Evolutionary conservation across 352 stramenopile genomes (phyloP).

Genomic region (Phytophthora nicotianae): DNA sequence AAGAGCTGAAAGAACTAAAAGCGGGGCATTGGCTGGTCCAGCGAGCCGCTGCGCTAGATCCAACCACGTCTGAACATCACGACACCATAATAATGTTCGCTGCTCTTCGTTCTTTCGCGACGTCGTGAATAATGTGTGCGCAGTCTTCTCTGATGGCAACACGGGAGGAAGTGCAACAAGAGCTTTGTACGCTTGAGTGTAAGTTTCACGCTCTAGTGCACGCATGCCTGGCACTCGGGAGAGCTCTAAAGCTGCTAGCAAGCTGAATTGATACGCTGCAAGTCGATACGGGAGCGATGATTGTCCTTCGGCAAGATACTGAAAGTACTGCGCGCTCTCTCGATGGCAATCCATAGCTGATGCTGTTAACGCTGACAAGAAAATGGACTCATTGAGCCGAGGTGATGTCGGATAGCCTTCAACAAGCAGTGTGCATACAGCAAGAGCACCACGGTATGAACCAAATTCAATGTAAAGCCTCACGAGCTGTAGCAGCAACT

Average conservation of each 20-base stretch:
- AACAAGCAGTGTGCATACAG: constrained; percentile 69
- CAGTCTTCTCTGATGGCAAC: constrained; percentile 55
- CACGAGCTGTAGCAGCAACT: constrained; percentile 56
- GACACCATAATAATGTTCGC: constrained; percentile 59
- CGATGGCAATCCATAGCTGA: constrained; percentile 53
- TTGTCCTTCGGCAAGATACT: constrained; percentile 66
- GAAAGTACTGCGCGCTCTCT: constrained; percentile 77
- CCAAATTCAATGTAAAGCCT: constrained; percentile 76
- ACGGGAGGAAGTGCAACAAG: constrained; percentile 55
- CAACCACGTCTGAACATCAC: constrained; percentile 62
- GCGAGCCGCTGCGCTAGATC: constrained; percentile 57
- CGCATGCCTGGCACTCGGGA: constrained; percentile 48
- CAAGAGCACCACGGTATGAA: constrained; percentile 62
- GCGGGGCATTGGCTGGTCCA: constrained; percentile 46
- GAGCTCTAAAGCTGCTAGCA: constrained; percentile 63
- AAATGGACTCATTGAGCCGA: constrained; percentile 60
- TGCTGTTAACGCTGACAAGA: constrained; percentile 66
- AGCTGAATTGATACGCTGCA: constrained; percentile 54
- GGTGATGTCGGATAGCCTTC: constrained; percentile 55
- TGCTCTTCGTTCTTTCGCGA: constrained; percentile 72
- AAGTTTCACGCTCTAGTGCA: constrained; percentile 50
- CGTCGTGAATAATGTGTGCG: constrained; percentile 61
- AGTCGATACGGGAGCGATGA: constrained; percentile 45
- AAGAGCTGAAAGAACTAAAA: constrained; percentile 42
- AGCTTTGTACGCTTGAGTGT: constrained; percentile 60